A percentile compares a stretch with the other conserved stretches of the same genome.
Evolutionary conservation across 345 rosid genomes (phyloP).

Genomic region (sweet orange (Citrus sinensis)): DVS_A1.0 CM039163.1:47676501-47677000

Average conservation of each 20-base stretch:
- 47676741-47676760: neutral
- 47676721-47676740: constrained; percentile 1
- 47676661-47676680: neutral
- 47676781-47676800: neutral
- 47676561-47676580: neutral
- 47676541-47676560: neutral
- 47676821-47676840: neutral
- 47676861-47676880: neutral
- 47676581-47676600: neutral
- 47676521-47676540: neutral
- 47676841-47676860: neutral
- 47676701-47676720: neutral
- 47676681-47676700: neutral
- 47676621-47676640: neutral
- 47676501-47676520: neutral
- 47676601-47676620: neutral
- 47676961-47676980: neutral
- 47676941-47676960: neutral
- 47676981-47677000: neutral
- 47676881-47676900: neutral
- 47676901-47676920: neutral
- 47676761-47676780: neutral
- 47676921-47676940: neutral
- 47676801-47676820: neutral
- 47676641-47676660: neutral